Base-by-base conservation (phyloP, 2,329 filamentous ascomycete species). In the Hypoxylon sp. region DNA sequence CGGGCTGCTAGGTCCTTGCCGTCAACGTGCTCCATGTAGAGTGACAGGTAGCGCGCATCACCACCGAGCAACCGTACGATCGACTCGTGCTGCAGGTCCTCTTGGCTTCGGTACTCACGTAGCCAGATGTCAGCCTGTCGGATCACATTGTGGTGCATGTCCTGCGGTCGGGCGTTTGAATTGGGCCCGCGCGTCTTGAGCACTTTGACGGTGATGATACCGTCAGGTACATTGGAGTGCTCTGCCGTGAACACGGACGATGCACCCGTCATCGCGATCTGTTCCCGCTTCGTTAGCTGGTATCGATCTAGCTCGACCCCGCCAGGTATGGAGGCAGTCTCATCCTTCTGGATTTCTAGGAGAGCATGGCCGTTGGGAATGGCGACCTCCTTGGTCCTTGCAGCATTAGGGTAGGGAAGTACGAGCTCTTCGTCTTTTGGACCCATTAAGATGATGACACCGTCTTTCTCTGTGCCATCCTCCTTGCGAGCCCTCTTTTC, bases 1-100 rank as follows among this genome's bases (percentile, higher is more conserved):
- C 80, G 77, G 31, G 82, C 81, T 0, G 85, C 82, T 39, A 89
- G 79, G 69, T 89, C 87, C 48, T 82, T 83, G 11, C 85, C 87
- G 58, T 88, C 85, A 3, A 89, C 82, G 65, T 88, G 85, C 74
- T 89, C 87, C 87, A 89, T 89, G 73, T 88, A 89, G 8, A 89
- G 76, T 2, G 86, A 87, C 39, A 89, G 76, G 73, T 86, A 88
- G 35, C 87, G 85, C 6, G 87, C 87, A 70, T 89, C 87, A 39
- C 87, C 87, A 7, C 86, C 87, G 65, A 88, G 87, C 57, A 88
- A 81, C 21, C 83, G 83, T 62, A 88, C 87, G 66, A 89, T 89
- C 56, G 85, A 88, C 66, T 86, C 80, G 76, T 89, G 87, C 65
- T 84, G 79, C 53, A 89, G 77, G 67, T 84, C 82, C 70, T 86